These are phyloP conservation scores for Suillus luteus DNA, from an alignment of 768 basidiomycete genomes.

Conservation along the genomic window DNA sequence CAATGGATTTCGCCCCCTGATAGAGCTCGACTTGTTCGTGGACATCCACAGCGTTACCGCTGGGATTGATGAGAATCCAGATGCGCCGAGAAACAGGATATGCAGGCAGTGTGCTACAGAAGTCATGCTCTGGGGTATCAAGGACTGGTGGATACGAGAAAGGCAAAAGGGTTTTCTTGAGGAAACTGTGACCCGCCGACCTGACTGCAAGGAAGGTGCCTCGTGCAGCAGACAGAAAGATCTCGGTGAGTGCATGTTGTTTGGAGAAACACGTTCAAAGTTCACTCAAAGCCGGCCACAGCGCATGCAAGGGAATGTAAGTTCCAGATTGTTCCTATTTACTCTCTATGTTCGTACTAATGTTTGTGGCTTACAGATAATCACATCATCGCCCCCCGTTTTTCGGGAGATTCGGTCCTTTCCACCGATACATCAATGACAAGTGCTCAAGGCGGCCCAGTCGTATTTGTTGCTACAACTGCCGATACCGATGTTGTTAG, in stretches of 20 bases:
- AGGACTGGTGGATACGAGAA: conserved; percentile 84
- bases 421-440: not conserved
- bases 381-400: conserved; percentile 33
- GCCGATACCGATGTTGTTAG: not conserved
- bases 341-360: conserved; percentile 11
- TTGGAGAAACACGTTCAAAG: conserved; percentile 8
- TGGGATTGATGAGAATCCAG: conserved; percentile 56
- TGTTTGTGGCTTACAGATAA: conserved; percentile 35
- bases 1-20: conserved; percentile 60
- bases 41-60: conserved; percentile 64
- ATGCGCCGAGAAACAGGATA: conserved; percentile 58
- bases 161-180: conserved; percentile 69
- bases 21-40: conserved; percentile 70
- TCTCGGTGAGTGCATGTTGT: conserved; percentile 47
- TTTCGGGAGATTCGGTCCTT: conserved; percentile 1
- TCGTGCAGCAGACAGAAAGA: conserved; percentile 65
- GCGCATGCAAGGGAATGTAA: conserved; percentile 79
- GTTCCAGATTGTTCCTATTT: conserved; percentile 26
- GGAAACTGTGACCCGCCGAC: conserved; percentile 53
- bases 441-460: not conserved
- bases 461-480: not conserved
- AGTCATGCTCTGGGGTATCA: conserved; percentile 72
- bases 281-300: conserved; percentile 27
- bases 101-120: conserved; percentile 78
- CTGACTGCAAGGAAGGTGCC: conserved; percentile 68